Percentiles rank a stretch among this genome's conserved stretches.
These are phyloP conservation scores for Gyrodon lividus DNA, from an alignment of 768 basidiomycete species.

Conservation along the genomic window DNA sequence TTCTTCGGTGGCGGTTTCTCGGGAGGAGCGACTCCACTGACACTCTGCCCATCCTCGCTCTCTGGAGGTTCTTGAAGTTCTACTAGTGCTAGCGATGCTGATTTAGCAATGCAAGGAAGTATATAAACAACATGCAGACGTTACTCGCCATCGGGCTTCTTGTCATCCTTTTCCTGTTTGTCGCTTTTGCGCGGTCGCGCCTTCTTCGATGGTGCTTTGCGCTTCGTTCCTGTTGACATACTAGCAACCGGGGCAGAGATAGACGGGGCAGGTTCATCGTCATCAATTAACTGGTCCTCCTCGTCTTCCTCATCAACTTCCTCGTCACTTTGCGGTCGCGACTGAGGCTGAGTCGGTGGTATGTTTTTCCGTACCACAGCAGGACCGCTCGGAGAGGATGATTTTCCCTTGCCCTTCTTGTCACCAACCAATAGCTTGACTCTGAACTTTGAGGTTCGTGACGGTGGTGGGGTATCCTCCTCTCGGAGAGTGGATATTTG, in stretches of 20 bases:
- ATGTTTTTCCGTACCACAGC: constrained; percentile 18
- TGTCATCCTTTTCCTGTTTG: constrained; percentile 45
- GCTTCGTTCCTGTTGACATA: constrained; percentile 43
- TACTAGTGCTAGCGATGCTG: constrained; percentile 21
- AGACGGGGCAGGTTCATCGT: constrained; percentile 40
- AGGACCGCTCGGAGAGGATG: constrained; percentile 31
- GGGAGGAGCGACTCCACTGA: constrained; percentile 15
- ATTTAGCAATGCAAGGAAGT: constrained; percentile 4
- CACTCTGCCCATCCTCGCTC: constrained; percentile 18
- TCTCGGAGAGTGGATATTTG: constrained; percentile 77
- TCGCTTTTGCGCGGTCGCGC: constrained; percentile 54
- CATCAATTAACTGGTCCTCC: constrained; percentile 81
- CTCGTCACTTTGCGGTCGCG: constrained; percentile 36
- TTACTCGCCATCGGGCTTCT: constrained; percentile 44
- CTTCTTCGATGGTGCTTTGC: constrained; percentile 48
- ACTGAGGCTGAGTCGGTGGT: constrained; percentile 18
- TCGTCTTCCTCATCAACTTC: constrained; percentile 66
- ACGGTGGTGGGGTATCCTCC: constrained; percentile 68
- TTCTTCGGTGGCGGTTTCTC: constrained; percentile 48
- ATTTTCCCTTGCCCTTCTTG: constrained; percentile 36
- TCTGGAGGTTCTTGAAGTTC: constrained; percentile 32
- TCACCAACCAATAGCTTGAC: constrained; percentile 54
- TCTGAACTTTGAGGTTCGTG: constrained; percentile 39
- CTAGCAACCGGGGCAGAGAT: constrained; percentile 27
- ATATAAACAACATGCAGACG: constrained; percentile 27